Evolutionary conservation across 805 yeast species (phyloP), one percentile per base, ranked within the genome.

Genomic region (Pichia paraexigua): DNA sequence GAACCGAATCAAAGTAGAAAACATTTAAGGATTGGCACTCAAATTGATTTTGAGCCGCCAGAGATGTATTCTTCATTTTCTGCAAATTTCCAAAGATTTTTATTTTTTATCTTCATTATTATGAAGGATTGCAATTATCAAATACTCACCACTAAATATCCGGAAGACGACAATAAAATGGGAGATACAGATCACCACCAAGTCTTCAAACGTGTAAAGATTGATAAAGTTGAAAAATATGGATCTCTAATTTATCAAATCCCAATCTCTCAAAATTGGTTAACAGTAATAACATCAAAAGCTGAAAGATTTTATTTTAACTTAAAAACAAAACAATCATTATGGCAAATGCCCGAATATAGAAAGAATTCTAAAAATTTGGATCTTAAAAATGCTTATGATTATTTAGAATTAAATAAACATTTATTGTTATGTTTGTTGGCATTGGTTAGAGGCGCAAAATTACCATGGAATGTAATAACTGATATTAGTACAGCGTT

Each of bases 241-340:
- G 53, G 53, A 3, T 13, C 17, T 3, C n/a, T 39, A 4, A 9
- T 50, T 9, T 54, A 56, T 28, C 39, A 50, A 35, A 45, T 60
- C 8, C 45, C 51, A 6, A 44, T 62, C 5, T 56, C 63, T 1
- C 52, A 53, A 6, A n/a, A 41, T 7, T 63, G 66, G 66, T 12
- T 41, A 3, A 39, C 62, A 39, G 43, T 64, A 2, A 58, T 65
- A 2, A 59, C 65, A 1, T 47, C 52, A 8, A 48, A 49, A 2
- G 68, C 67, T 1, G 49, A 50, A 43, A 57, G 63, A 51, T 64
- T 61, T 45, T 65, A 61, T 41, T 55, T 57, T 41, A 48, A 60
- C 44, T 45, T 24, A 0, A 30, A 24, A 3, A 15, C 46, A 2
- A 27, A 40, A 8, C 40, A 24, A 30, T 63, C 68, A 17, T 25